Evolutionary conservation across 441 rosid species (phyloP).

Genomic region (Euphorbia schlechtendalii): DNA sequence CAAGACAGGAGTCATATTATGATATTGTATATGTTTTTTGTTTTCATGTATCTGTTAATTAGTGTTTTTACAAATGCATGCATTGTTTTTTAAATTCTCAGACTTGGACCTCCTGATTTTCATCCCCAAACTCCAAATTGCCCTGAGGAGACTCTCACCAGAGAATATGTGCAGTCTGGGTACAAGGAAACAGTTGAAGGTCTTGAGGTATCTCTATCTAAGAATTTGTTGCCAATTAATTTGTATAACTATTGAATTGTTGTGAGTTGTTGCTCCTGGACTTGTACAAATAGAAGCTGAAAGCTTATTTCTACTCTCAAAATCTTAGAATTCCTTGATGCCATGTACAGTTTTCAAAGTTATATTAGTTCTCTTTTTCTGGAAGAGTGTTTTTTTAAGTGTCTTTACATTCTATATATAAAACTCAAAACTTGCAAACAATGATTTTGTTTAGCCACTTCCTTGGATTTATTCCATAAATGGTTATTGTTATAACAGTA

Average conservation of each 20-base stretch:
- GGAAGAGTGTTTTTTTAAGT: not conserved
- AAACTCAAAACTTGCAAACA: conserved; percentile 1
- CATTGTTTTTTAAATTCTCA: conserved; percentile 26
- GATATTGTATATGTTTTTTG: conserved; percentile 9
- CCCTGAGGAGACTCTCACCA: conserved; percentile 87
- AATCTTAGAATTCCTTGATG: not conserved
- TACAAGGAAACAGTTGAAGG: conserved; percentile 96
- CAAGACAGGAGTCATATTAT: not conserved
- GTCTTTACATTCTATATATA: not conserved
- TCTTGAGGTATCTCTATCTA: conserved; percentile 57
- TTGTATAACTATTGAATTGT: too few species aligned
- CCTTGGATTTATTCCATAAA: not conserved
- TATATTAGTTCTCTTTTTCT: not conserved
- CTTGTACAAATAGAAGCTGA: not conserved
- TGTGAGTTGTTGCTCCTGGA: not conserved
- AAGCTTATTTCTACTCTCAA: not conserved
- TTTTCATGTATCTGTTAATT: conserved; percentile 10
- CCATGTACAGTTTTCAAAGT: not conserved
- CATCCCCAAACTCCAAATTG: conserved; percentile 83
- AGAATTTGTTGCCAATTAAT: not conserved
- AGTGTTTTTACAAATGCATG: conserved; percentile 18
- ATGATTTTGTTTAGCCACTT: not conserved
- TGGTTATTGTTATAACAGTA: not conserved
- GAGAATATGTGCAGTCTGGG: conserved; percentile 73
- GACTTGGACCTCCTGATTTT: conserved; percentile 97